Evolutionary conservation across 2,329 filamentous ascomycete genomes (phyloP), one percentile per base, ranked within the genome.

Genomic region (Ciborinia camelliae): DNA sequence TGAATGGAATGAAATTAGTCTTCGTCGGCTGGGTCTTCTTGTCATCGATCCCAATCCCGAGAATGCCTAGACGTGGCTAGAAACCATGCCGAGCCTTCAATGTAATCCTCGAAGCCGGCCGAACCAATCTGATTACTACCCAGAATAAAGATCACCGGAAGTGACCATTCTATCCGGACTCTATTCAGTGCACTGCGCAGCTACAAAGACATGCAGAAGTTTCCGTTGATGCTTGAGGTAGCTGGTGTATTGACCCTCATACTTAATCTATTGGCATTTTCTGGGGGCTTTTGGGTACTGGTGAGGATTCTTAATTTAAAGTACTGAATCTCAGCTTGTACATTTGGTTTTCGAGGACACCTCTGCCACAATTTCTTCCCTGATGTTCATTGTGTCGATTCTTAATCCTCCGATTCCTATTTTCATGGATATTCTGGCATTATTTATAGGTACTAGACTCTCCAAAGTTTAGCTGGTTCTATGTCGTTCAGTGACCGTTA

Each of bases 271-370:
- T 68, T 71, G 26, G 67, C 61, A 55, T 67, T 71, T 71, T 71
- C 60, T 73, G 71, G 9, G 76, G 75, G n/a, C 75, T 77, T 43
- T 64, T 66, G 57, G 76, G 75, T n/a, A 78, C 76, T 26, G 79
- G 80, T 26, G 75, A 81, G 47, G 73, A 79, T 72, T 82, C 78
- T 48, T 80, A 76, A 72, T 77, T 81, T 14, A 66, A 63, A 8
- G 75, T 75, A 41, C 69, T 67, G 10, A 91, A 77, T 8, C 84
- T 83, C 28, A 96, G 77, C 74, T 87, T 91, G 66, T 90, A 87
- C 79, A 99, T 86, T 75, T 97, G 91, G 55, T 88, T 86, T 78
- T 98, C 95, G 39, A 98, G 82, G 8, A 97, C 86, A 75, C 14
- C 14, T 6, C 47, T 9, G 28, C 47, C 23, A 5, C 12, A 48